phyloP scores from a whole-genome alignment of 23 red algal genomes.

The Chondrus crispus region DNA sequence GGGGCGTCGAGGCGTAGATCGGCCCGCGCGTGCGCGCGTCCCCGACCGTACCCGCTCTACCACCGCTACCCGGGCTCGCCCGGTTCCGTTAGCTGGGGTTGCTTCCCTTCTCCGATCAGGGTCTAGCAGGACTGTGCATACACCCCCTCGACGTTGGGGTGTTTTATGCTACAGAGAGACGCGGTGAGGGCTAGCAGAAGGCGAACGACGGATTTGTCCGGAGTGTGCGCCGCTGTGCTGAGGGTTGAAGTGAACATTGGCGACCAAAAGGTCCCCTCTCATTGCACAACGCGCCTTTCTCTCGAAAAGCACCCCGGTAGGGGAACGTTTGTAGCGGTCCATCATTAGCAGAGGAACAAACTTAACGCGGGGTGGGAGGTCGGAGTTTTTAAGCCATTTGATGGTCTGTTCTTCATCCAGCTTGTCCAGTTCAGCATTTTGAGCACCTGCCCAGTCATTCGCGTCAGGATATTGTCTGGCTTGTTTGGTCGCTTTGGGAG shows the following conservation, averaged over 20 bases:
- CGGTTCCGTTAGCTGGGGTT: too few species aligned
- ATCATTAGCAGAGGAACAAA: not conserved
- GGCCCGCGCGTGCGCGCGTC: too few species aligned
- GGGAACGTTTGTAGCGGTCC: not conserved
- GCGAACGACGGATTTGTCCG: not conserved
- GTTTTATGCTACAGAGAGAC: not conserved
- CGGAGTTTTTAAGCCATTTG: not conserved
- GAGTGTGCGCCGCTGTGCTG: not conserved
- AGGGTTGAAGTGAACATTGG: conserved; percentile 5
- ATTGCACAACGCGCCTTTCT: not conserved
- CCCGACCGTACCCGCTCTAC: too few species aligned
- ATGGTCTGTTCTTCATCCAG: not conserved
- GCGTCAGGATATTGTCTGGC: conserved; percentile 14
- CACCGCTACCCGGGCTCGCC: too few species aligned
- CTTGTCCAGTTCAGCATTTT: not conserved
- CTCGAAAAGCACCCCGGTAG: not conserved
- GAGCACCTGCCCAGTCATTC: not conserved
- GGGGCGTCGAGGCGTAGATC: too few species aligned
- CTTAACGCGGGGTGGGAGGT: not conserved
- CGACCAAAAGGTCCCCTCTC: not conserved
- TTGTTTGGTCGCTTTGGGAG: not conserved
- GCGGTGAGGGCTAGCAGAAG: not conserved
- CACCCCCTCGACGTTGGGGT: too few species aligned
- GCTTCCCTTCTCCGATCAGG: too few species aligned
- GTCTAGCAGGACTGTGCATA: too few species aligned